These are phyloP conservation scores for Penicillium sp. DNA, from an alignment of 2,329 filamentous ascomycete species.

Conservation along the genomic window DNA sequence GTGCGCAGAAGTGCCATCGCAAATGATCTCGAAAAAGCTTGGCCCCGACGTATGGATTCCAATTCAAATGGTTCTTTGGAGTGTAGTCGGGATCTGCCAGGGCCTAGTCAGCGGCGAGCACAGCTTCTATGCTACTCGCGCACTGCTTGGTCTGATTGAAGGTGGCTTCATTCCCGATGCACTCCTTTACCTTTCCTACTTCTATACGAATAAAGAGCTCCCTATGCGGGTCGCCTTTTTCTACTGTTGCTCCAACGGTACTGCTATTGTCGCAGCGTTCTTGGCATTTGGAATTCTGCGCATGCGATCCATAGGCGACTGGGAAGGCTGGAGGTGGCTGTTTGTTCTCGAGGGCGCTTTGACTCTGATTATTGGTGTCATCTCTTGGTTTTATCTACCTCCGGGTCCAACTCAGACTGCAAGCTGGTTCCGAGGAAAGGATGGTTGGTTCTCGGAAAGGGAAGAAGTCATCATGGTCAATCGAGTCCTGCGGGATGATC, in stretches of 20 bases:
- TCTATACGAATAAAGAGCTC: conserved; percentile 2
- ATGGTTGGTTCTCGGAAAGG: conserved; percentile 60
- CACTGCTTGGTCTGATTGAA: conserved; percentile 48
- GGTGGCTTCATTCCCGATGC: conserved; percentile 48
- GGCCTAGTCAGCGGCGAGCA: conserved; percentile 48
- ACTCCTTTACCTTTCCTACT: conserved; percentile 7
- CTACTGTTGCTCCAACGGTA: neutral
- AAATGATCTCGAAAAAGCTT: conserved; percentile 56
- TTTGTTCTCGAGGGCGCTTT: conserved; percentile 10
- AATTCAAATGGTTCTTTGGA: conserved; percentile 50
- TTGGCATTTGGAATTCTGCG: conserved; percentile 13
- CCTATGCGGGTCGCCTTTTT: conserved; percentile 7
- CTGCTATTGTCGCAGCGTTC: conserved; percentile 5
- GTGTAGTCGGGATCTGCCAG: conserved; percentile 41
- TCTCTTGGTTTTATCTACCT: conserved; percentile 52
- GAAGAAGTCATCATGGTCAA: conserved; percentile 69
- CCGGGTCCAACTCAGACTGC: conserved; percentile 63
- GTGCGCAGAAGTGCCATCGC: conserved; percentile 56
- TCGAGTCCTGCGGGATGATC: conserved; percentile 50
- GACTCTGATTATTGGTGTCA: conserved; percentile 6
- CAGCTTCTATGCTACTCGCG: conserved; percentile 41
- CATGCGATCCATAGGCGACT: conserved; percentile 2
- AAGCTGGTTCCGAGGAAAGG: conserved; percentile 57
- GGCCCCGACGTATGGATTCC: conserved; percentile 59
- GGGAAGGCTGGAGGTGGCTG: conserved; percentile 11